A percentile compares a stretch with the other conserved stretches of the same genome.
Evolutionary conservation across 768 basidiomycete genomes (phyloP).

Genomic region (Suillus occidentalis): DNA sequence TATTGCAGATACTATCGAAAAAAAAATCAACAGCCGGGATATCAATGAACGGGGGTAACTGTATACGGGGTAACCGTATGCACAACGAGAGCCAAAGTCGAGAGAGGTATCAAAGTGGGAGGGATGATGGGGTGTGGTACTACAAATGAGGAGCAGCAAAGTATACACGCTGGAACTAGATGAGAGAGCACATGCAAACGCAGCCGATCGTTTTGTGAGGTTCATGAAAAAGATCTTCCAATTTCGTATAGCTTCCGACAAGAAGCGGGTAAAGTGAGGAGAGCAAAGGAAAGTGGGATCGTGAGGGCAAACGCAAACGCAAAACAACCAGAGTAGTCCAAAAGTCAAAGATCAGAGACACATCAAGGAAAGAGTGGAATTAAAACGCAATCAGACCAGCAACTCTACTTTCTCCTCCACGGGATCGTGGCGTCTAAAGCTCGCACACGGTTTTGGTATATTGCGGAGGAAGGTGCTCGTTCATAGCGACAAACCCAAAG

Average conservation of each 20-base stretch:
- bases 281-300: slow-evolving; percentile 33
- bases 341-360: slow-evolving; percentile 26
- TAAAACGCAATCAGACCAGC: slow-evolving; percentile 29
- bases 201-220: slow-evolving; percentile 31
- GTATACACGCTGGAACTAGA: slow-evolving; percentile 37
- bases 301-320: slow-evolving; percentile 30
- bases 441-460: slow-evolving; percentile 60
- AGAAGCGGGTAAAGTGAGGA: slow-evolving; percentile 24
- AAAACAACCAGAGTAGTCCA: slow-evolving; percentile 26
- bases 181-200: slow-evolving; percentile 37
- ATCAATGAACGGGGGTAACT: slow-evolving; percentile 35
- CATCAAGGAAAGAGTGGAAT: slow-evolving; percentile 23
- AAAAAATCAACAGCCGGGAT: slow-evolving; percentile 22
- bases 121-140: slow-evolving; percentile 34
- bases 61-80: slow-evolving; percentile 41
- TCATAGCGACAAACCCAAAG: slow-evolving; percentile 83
- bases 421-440: slow-evolving; percentile 36
- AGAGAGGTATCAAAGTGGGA: slow-evolving; percentile 34
- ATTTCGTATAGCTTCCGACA: slow-evolving; percentile 32
- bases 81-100: slow-evolving; percentile 23
- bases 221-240: slow-evolving; percentile 37
- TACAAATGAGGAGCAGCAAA: slow-evolving; percentile 35
- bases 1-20: slow-evolving; percentile 17
- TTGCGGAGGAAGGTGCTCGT: slow-evolving; percentile 67
- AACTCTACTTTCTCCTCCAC: slow-evolving; percentile 31